A percentile compares a stretch with the other conserved stretches of the same genome.
Conservation (phyloP, 345 rosid species). For the Gossypium mustelinum region DNA sequence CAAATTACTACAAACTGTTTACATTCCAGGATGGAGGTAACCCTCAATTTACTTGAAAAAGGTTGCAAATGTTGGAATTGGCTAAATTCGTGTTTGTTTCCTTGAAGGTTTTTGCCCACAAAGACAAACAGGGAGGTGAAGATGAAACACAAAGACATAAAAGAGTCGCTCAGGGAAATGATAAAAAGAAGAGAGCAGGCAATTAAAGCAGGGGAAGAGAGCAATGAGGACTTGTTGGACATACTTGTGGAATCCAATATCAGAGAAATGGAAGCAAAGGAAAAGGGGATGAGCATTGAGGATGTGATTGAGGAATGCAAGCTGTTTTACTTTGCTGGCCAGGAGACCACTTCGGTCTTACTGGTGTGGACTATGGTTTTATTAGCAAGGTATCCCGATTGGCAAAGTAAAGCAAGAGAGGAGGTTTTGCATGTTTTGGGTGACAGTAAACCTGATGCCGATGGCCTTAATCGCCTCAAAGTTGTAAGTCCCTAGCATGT, state of each 20-base stretch:
- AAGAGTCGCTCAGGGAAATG: slow-evolving; percentile 11
- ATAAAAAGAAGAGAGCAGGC: slow-evolving; percentile 23
- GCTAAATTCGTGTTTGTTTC: neutral
- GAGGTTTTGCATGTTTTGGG: slow-evolving; percentile 32
- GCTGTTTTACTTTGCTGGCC: slow-evolving; percentile 35
- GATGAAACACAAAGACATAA: slow-evolving; percentile 14
- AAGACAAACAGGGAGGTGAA: slow-evolving; percentile 27
- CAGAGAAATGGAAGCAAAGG: slow-evolving; percentile 25
- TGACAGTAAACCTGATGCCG: slow-evolving; percentile 16
- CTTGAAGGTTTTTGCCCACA: slow-evolving; percentile 24
- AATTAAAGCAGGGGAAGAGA: slow-evolving; percentile 12
- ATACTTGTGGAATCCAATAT: slow-evolving; percentile 28
- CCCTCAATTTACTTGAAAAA: too few relatives aligned
- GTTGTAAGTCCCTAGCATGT: slow-evolving; percentile 14
- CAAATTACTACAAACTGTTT: slow-evolving; percentile 5
- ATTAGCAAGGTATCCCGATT: slow-evolving; percentile 21
- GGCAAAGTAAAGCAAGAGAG: slow-evolving; percentile 36
- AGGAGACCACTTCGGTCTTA: slow-evolving; percentile 29
- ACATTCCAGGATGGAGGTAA: slow-evolving; percentile 50
- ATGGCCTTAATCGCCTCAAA: slow-evolving; percentile 23
- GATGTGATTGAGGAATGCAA: slow-evolving; percentile 36
- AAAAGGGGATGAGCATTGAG: slow-evolving; percentile 14
- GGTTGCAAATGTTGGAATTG: neutral
- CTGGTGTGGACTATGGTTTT: slow-evolving; percentile 35
- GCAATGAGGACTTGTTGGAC: slow-evolving; percentile 28